phyloP scores from a whole-genome alignment of 2,329 filamentous ascomycete genomes.

The Trichoderma cornu-damae region DNA sequence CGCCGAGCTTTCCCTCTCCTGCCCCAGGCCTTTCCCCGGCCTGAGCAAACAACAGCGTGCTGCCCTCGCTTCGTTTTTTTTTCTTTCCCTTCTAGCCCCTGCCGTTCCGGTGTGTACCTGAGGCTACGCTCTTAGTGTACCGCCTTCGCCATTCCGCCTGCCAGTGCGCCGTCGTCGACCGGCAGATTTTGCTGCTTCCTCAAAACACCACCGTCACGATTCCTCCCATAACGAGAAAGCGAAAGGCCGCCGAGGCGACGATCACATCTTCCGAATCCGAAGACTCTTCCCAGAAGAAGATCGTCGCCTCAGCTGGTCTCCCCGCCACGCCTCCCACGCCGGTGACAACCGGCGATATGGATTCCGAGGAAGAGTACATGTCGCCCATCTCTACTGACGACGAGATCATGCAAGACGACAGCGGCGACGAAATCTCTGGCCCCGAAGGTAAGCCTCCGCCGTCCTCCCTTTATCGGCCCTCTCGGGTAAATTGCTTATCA shows the following conservation, averaged over 20 bases:
- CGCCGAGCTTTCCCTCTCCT: too few species aligned
- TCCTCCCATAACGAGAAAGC: conserved; percentile 55
- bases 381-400: conserved; percentile 72
- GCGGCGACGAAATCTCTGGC: conserved; percentile 63
- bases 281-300: conserved; percentile 47
- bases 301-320: conserved; percentile 50
- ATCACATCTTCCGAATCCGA: conserved; percentile 44
- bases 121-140: conserved; percentile 14
- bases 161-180: conserved; percentile 14
- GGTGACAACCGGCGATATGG: conserved; percentile 64
- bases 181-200: conserved; percentile 4
- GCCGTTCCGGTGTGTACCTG: background rate
- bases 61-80: background rate
- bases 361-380: conserved; percentile 93
- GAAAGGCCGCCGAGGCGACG: conserved; percentile 62
- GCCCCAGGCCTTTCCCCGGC: background rate
- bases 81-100: background rate
- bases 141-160: background rate
- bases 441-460: conserved; percentile 40
- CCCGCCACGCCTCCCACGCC: conserved; percentile 51
- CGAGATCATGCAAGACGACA: conserved; percentile 69
- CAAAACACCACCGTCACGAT: conserved; percentile 44
- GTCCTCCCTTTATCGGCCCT: conserved; percentile 10
- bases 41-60: background rate
- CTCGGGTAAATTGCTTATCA: background rate